Evolutionary conservation across 169 alveolate genomes (phyloP), one percentile per base, ranked within the genome.

Genomic region (Plasmodium reichenowi): DNA sequence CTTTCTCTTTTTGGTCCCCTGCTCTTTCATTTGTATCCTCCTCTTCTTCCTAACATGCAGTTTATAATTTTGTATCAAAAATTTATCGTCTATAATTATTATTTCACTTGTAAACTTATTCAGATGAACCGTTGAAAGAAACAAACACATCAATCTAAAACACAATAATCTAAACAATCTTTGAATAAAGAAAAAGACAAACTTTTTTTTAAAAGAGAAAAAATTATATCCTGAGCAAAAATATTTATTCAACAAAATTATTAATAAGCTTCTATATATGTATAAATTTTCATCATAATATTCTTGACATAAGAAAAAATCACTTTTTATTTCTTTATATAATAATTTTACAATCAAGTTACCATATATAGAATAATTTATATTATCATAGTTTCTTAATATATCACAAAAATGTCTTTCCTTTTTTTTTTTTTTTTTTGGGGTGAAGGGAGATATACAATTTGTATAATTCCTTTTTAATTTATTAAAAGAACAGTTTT

Each of bases 241-340:
- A 22, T 68, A 83, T 20, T 68, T 83, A 17, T 63, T 20, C 52
- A 83, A 15, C 63, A 83, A 26, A 48, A 83, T n/a, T 12, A 83
- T 54, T 15, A 83, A 54, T 1, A 83, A 63, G 45, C 85, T 83
- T 72, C 91, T 22, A 62, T 83, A 83, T 12, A 83, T 50, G 45
- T 83, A 72, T 12, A 83, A 17, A 29, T 58, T 68, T 8, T 83
- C 48, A 13, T 83, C 83, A 68, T 54, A 54, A 72, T 83, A 83
- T 48, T 83, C 91, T 7, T 72, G 52, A 47, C 20, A 20, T 10
- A 83, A 20, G 50, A 38, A 83, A 83, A 83, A 83, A 24, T 83
- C 91, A 10, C 56, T 68, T 83, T 68, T 83, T 32, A 83, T 83
- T 68, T 83, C 91, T 83, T 63, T 68, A 62, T 83, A 83, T 8